Base-by-base conservation (phyloP, 495 filamentous ascomycete species). In the Penicillium atrosanguineum region DNA sequence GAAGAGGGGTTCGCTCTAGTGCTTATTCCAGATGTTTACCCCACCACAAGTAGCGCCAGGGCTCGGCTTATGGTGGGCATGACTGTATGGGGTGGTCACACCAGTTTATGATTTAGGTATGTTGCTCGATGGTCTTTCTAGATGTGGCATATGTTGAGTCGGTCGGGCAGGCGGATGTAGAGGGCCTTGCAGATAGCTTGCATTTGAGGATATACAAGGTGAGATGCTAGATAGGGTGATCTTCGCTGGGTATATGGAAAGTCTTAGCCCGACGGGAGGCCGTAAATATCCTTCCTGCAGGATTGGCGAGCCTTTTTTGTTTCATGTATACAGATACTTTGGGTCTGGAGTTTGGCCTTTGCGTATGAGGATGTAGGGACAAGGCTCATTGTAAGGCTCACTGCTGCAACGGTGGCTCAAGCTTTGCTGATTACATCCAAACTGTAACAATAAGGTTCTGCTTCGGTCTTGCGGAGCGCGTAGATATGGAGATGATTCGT, bases 1-100 rank as follows among this genome's bases (percentile, higher is more conserved):
- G 34, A 58, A 46, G 44, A 48, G 56, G 48, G 52, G 44, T 48
- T 50, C 46, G 31, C 45, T 47, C 41, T 61, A 61, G 58, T 54
- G 58, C 58, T 61, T 61, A 61, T 56, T 34, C 47, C 29, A 4
- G 25, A 34, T 40, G 11, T 11, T 12, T 6, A 39, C 46, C 47
- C 47, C 37, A 31, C 47, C 21, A 42, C 16, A 18, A 18, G 36
- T 49, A 31, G 46, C 9, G n/a, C 36, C 14, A 20, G 46, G 46
- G 29, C 23, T 26, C 26, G 26, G n/a, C 26, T 28, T 28, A 28
- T 28, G 28, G 28, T 36, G 4, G 14, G 7, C 4, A 14, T 14
- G 11, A 34, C 11, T 14, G 9, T 2, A 34, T 15, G 31, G 31
- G 31, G 31, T 14, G 28, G 14, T 14, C 31, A 34, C 31, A 12